phyloP scores from a whole-genome alignment of 129 eudicot species.

The Cynara cardunculus region DNA sequence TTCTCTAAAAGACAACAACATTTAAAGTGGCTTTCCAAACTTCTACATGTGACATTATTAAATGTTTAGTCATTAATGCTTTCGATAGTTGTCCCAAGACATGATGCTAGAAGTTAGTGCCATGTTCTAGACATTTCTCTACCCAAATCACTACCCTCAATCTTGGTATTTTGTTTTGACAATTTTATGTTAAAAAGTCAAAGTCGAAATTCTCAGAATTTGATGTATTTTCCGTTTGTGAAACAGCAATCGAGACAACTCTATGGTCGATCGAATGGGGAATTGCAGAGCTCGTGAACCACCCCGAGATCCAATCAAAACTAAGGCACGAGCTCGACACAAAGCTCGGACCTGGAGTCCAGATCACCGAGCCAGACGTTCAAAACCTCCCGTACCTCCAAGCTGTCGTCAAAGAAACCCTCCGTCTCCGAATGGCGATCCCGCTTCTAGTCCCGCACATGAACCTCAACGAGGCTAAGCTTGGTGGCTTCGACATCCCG shows the following conservation, averaged over 20 bases:
- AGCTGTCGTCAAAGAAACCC: constrained; percentile 93
- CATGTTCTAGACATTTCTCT: not conserved
- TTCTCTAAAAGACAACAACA: not conserved
- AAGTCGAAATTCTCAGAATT: not conserved
- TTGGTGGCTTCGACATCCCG: constrained; percentile 71
- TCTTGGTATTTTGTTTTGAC: not conserved
- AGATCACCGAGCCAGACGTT: constrained; percentile 72
- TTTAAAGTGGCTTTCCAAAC: not conserved
- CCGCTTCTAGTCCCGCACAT: constrained; percentile 96
- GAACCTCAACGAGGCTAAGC: constrained; percentile 91
- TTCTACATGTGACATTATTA: not conserved
- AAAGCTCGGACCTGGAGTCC: constrained; percentile 68
- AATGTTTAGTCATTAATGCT: not conserved
- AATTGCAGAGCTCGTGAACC: constrained; percentile 84
- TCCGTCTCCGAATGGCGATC: constrained; percentile 85
- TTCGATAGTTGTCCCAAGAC: not conserved
- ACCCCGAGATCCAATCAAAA: constrained; percentile 74
- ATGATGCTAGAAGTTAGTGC: not conserved
- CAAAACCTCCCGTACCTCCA: constrained; percentile 85
- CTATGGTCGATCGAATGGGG: constrained; percentile 97
- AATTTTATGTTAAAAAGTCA: not conserved
- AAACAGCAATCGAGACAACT: constrained; percentile 89
- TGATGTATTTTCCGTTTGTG: not conserved
- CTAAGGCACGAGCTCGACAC: constrained; percentile 76
- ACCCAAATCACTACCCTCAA: not conserved